These are phyloP conservation scores for Prunus dulcis DNA, from an alignment of 306 rosid genomes.

Conservation along the genomic window DNA sequence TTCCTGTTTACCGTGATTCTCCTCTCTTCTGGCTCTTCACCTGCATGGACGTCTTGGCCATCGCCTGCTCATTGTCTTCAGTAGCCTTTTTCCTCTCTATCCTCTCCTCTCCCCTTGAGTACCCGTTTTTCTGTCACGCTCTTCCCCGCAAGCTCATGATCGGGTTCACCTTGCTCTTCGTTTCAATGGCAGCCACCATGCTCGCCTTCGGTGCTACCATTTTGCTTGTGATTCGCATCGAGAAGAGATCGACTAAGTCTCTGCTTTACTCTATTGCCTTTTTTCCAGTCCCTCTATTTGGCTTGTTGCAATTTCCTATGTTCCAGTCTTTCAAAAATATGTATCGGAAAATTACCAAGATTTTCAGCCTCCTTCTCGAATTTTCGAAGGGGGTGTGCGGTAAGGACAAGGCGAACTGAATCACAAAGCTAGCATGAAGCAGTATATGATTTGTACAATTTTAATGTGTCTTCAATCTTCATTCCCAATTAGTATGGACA, in stretches of 20 bases:
- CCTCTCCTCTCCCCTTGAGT: constrained; percentile 30
- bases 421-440: not conserved
- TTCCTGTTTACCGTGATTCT: not conserved
- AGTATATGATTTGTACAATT: too few relatives aligned
- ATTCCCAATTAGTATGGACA: too few relatives aligned
- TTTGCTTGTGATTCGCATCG: constrained; percentile 10
- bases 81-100: constrained; percentile 43
- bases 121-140: constrained; percentile 2
- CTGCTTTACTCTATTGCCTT: constrained; percentile 24
- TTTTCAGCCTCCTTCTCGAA: not conserved
- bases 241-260: constrained; percentile 14
- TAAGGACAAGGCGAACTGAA: not conserved
- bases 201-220: constrained; percentile 34
- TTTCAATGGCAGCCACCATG: constrained; percentile 30
- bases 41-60: constrained; percentile 30
- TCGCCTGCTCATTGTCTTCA: constrained; percentile 29
- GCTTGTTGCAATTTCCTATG: not conserved
- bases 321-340: not conserved
- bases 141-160: constrained; percentile 27
- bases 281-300: constrained; percentile 12
- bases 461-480: not conserved
- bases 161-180: constrained; percentile 32
- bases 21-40: constrained; percentile 34
- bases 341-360: not conserved
- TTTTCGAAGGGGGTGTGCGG: not conserved